Conservation (phyloP, 257 asterid species). For the Solanum medicagineum region DNA sequence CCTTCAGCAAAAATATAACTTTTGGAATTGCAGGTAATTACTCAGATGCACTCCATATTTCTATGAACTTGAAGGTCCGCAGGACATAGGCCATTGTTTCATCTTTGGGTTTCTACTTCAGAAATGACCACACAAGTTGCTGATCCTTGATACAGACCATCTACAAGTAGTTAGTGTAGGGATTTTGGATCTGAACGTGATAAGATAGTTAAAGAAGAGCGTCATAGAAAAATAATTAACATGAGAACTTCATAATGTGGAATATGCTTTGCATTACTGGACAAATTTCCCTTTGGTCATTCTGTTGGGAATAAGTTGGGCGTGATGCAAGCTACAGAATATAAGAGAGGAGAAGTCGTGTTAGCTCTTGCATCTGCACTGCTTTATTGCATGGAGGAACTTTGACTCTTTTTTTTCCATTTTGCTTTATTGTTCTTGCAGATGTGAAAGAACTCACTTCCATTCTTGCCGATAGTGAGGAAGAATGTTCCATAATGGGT, state of each 20-base stretch:
- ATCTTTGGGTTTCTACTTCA: not conserved
- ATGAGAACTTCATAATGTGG: not conserved
- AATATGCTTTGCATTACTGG: not conserved
- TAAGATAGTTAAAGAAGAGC: not conserved
- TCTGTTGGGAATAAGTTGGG: not conserved
- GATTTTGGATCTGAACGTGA: not conserved
- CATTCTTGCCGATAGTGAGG: constrained; percentile 65
- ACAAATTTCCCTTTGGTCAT: not conserved
- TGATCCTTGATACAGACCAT: not conserved
- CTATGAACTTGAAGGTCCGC: not conserved
- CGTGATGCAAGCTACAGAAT: not conserved
- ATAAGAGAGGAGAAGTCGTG: not conserved
- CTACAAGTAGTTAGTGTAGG: not conserved
- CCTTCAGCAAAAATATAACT: constrained; percentile 84
- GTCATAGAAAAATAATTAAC: not conserved
- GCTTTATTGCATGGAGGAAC: not conserved
- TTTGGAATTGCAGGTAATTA: constrained; percentile 71
- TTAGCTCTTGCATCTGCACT: not conserved
- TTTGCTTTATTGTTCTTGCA: constrained; percentile 9
- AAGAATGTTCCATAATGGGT: constrained; percentile 66
- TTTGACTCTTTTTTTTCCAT: not conserved
- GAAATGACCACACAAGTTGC: not conserved
- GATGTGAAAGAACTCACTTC: constrained; percentile 83
- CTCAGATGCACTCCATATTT: not conserved
- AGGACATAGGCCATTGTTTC: not conserved